Percentiles rank a stretch among this genome's conserved stretches.
These are phyloP conservation scores for Fragaria vesca DNA, from an alignment of 306 rosid species.

Conservation along the genomic window DNA sequence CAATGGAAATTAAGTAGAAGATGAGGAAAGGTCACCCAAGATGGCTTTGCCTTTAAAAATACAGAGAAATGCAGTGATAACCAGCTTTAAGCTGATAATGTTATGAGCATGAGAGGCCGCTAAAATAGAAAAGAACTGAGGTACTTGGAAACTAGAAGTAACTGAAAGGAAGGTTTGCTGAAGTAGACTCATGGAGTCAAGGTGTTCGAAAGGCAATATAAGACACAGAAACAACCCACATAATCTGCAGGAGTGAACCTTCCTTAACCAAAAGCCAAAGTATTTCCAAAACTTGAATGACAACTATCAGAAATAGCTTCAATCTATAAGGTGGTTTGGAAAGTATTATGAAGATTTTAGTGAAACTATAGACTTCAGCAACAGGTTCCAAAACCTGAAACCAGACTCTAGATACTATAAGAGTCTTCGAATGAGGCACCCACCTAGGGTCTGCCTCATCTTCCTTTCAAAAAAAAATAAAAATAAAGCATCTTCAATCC, in stretches of 20 bases:
- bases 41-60: constrained; percentile 1
- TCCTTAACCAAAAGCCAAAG: background rate
- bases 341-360: background rate
- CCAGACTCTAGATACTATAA: background rate
- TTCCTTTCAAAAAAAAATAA: no score
- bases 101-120: background rate
- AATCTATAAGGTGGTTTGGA: background rate
- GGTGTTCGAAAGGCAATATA: constrained; percentile 7
- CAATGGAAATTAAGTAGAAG: background rate
- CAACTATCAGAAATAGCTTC: background rate
- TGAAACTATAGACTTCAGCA: constrained; percentile 3
- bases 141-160: constrained; percentile 10
- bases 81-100: constrained; percentile 2
- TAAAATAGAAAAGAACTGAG: background rate
- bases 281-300: constrained; percentile 5
- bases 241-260: constrained; percentile 4
- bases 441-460: no score
- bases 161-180: constrained; percentile 9
- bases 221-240: background rate
- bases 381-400: constrained; percentile 3
- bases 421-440: background rate
- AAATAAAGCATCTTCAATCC: background rate
- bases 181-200: background rate
- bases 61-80: background rate
- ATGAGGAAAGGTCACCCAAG: background rate